These are phyloP conservation scores for Fomitopsis schrenkii DNA, from an alignment of 1,284 basidiomycete species.

Conservation along the genomic window DNA sequence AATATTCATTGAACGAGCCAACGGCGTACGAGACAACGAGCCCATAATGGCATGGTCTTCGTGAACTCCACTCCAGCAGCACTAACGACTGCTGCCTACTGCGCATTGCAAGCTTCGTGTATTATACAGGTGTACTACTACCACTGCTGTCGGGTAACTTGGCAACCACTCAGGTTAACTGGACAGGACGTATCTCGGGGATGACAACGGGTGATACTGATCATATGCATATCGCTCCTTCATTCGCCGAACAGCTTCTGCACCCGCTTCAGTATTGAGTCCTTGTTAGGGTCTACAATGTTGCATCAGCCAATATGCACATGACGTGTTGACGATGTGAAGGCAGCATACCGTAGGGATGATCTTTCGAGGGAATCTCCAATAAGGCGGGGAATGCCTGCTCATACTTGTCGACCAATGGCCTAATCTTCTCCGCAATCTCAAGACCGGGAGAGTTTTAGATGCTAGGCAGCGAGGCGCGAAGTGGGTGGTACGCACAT, in stretches of 20 bases:
- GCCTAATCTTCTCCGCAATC: conserved; percentile 96
- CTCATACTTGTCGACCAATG: conserved; percentile 92
- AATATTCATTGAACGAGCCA: conserved; percentile 65
- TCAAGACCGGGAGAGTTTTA: conserved; percentile 26
- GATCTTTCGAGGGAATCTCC: conserved; percentile 96
- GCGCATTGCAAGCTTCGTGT: not conserved
- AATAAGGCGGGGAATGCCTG: conserved; percentile 96
- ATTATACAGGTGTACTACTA: conserved; percentile 4
- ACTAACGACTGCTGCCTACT: not conserved
- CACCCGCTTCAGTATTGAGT: conserved; percentile 95
- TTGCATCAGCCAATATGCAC: not conserved
- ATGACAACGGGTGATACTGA: not conserved
- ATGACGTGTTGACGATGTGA: not conserved
- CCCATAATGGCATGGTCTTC: conserved; percentile 60
- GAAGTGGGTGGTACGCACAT: conserved; percentile 50
- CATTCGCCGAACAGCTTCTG: conserved; percentile 94
- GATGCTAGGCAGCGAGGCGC: not conserved
- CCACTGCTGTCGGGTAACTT: not conserved
- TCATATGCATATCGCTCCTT: not conserved
- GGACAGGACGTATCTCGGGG: conserved; percentile 11
- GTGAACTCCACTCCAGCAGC: conserved; percentile 2
- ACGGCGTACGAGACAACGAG: conserved; percentile 67
- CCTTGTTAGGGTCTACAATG: conserved; percentile 86
- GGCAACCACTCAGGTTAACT: not conserved
- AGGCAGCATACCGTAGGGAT: conserved; percentile 70